phyloP scores from a whole-genome alignment of 148 eudicot genomes.

The Rhododendron simsii region DNA sequence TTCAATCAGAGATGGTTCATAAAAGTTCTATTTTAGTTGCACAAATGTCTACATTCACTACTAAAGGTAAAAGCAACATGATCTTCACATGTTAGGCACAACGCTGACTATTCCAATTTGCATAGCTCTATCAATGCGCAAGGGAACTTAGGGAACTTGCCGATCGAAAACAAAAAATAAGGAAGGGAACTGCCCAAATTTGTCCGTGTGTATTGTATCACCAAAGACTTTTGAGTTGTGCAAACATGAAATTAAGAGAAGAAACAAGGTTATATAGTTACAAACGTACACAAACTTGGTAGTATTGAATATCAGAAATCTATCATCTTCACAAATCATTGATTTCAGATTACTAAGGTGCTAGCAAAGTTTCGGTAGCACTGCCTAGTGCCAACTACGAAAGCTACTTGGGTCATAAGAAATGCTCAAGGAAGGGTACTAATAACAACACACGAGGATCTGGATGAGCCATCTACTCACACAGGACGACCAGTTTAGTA shows the following conservation, averaged over 20 bases:
- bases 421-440: neutral
- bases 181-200: neutral
- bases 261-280: neutral
- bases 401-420: neutral
- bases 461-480: neutral
- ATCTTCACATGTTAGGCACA: neutral
- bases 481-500: neutral
- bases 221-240: neutral
- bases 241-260: neutral
- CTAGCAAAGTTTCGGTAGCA: neutral
- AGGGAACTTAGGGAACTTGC: too few species aligned
- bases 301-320: neutral
- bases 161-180: too few species aligned
- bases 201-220: neutral
- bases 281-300: neutral
- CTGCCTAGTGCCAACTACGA: neutral
- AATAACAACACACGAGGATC: neutral
- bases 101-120: neutral
- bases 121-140: neutral
- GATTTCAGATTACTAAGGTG: neutral
- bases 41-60: neutral
- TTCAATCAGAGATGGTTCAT: neutral
- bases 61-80: neutral
- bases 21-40: neutral
- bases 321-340: neutral